A percentile compares a stretch with the other conserved stretches of the same genome.
Evolutionary conservation across 768 basidiomycete species (phyloP).

Genomic region (Mrakia gelida): DNA sequence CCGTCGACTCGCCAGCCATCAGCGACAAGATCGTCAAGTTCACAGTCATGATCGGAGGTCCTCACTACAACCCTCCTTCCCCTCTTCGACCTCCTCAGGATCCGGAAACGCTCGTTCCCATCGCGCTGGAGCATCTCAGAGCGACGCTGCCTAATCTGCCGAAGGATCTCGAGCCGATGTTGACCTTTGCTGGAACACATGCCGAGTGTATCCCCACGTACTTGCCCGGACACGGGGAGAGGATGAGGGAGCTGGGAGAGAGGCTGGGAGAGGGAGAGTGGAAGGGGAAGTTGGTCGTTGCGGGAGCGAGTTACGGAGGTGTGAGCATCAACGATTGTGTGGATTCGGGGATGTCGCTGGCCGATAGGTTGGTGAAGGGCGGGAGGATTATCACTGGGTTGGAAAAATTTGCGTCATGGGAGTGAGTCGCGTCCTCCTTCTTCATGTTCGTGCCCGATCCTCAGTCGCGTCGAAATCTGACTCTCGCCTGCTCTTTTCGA

Average conservation of each 20-base stretch:
- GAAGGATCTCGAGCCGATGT: slow-evolving; percentile 36
- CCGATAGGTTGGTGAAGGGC: slow-evolving; percentile 10
- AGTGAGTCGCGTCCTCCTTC: slow-evolving; percentile 3
- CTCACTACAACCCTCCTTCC: slow-evolving; percentile 49
- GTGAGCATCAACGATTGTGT: slow-evolving; percentile 85
- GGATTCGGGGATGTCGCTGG: slow-evolving; percentile 56
- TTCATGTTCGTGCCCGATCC: too few relatives aligned
- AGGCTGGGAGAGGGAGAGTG: slow-evolving; percentile 49
- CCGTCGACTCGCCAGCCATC: slow-evolving; percentile 52
- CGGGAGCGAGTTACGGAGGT: slow-evolving; percentile 81
- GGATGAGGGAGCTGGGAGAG: slow-evolving; percentile 59
- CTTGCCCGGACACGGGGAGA: slow-evolving; percentile 62
- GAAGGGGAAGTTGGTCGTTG: slow-evolving; percentile 55
- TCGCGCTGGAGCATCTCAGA: slow-evolving; percentile 30
- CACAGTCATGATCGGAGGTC: slow-evolving; percentile 87
- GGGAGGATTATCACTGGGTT: slow-evolving; percentile 17
- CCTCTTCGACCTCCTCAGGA: slow-evolving; percentile 18
- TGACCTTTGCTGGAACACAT: slow-evolving; percentile 47
- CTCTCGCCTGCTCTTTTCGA: neutral
- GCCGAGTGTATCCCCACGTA: slow-evolving; percentile 73
- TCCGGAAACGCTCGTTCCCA: slow-evolving; percentile 19
- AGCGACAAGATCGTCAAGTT: slow-evolving; percentile 59
- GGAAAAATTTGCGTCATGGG: slow-evolving; percentile 26
- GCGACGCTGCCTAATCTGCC: slow-evolving; percentile 33
- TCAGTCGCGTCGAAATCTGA: too few relatives aligned